Percentiles rank a stretch among this genome's conserved stretches.
phyloP scores from a whole-genome alignment of 192 early-diverging fungal genomes.

The Piromyces sp. region DNA sequence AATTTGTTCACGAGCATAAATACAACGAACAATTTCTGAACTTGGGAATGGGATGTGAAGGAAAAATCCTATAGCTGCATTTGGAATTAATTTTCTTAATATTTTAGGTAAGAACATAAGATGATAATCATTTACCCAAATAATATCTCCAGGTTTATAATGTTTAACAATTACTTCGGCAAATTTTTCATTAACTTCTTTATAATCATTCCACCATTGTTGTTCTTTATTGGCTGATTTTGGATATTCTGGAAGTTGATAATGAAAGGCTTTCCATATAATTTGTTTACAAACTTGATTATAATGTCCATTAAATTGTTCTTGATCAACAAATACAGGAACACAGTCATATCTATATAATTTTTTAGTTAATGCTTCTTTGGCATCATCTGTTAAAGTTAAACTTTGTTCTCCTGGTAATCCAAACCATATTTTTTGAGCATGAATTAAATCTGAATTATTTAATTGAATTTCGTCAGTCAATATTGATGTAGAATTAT shows the following conservation, averaged over 20 bases:
- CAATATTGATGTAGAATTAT: not conserved
- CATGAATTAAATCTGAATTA: not conserved
- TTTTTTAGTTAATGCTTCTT: conserved; percentile 33
- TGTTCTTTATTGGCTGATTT: conserved; percentile 60
- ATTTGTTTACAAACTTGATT: conserved; percentile 91
- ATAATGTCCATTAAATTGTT: conserved; percentile 80
- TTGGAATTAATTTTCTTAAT: conserved; percentile 63
- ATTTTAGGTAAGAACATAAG: conserved; percentile 81
- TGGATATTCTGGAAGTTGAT: conserved; percentile 76
- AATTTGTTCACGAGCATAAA: conserved; percentile 43
- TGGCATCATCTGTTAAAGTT: conserved; percentile 34
- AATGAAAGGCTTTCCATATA: conserved; percentile 94
- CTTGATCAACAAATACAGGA: conserved; percentile 64
- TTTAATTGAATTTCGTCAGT: not conserved
- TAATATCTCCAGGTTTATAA: conserved; percentile 70
- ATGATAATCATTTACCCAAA: conserved; percentile 98
- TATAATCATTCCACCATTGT: conserved; percentile 61
- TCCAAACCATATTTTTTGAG: conserved; percentile 19
- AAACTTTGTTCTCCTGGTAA: conserved; percentile 64
- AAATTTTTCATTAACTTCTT: conserved; percentile 68
- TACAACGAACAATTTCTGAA: conserved; percentile 83
- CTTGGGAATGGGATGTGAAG: conserved; percentile 92
- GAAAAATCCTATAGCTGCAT: conserved; percentile 86
- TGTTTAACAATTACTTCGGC: conserved; percentile 58
- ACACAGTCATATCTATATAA: conserved; percentile 48